Conservation (phyloP, 139 green algal genomes). For the Chlamydomonas incerta region DNA sequence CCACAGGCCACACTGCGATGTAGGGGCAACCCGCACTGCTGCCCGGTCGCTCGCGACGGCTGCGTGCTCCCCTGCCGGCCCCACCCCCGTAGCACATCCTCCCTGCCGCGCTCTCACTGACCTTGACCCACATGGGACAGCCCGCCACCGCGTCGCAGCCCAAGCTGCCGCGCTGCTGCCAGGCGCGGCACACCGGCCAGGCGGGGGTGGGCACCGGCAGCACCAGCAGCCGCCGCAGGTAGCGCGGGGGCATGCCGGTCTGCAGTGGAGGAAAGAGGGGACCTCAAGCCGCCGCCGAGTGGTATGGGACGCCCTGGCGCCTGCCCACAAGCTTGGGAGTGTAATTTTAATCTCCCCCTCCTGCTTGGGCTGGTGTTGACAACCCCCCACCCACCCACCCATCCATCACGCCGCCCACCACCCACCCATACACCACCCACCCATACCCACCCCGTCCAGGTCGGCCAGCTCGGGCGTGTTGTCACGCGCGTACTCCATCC, state of each 20-base stretch:
- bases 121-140: slow-evolving; percentile 20
- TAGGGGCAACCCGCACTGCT: no score
- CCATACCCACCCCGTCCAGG: background rate
- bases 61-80: background rate
- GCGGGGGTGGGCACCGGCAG: background rate
- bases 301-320: no score
- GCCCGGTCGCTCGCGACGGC: background rate
- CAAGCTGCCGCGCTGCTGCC: slow-evolving; percentile 20
- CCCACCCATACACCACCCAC: background rate
- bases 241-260: background rate
- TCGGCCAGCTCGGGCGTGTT: background rate
- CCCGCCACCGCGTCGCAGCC: slow-evolving; percentile 1
- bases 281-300: no score
- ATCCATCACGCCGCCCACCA: no score
- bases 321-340: no score
- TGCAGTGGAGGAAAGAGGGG: no score
- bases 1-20: no score
- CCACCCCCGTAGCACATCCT: background rate
- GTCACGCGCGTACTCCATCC: slow-evolving; percentile 4
- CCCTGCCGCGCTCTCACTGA: background rate
- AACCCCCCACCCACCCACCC: no score
- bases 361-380: no score
- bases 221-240: slow-evolving; percentile 24
- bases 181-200: background rate
- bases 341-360: no score